A percentile compares a stretch with the other conserved stretches of the same genome.
phyloP scores from a whole-genome alignment of 352 stramenopile genomes.

The Phytophthora tentaculata region DNA sequence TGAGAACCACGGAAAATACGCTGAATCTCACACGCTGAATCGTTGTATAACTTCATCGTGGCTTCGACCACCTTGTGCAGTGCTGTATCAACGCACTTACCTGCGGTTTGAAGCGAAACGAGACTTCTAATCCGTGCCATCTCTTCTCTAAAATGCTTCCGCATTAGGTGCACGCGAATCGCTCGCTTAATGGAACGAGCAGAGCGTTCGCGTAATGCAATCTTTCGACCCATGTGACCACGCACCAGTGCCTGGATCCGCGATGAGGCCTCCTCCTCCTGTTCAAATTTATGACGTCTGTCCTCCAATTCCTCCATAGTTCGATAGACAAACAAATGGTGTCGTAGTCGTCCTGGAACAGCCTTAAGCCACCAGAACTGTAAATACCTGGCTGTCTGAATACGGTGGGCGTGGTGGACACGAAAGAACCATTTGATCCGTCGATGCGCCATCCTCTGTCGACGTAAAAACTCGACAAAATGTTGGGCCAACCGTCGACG shows the following conservation, averaged over 20 bases:
- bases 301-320: slow-evolving; percentile 10
- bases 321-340: slow-evolving; percentile 49
- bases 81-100: slow-evolving; percentile 38
- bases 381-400: slow-evolving; percentile 45
- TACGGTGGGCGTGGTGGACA: slow-evolving; percentile 49
- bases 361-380: slow-evolving; percentile 82
- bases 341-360: slow-evolving; percentile 47
- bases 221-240: slow-evolving; percentile 45
- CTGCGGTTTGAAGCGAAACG: slow-evolving; percentile 25
- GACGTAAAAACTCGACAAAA: slow-evolving; percentile 39
- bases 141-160: slow-evolving; percentile 47
- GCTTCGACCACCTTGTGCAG: slow-evolving; percentile 29
- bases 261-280: slow-evolving; percentile 43
- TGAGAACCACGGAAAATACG: slow-evolving; percentile 50
- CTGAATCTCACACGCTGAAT: slow-evolving; percentile 64
- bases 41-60: slow-evolving; percentile 45
- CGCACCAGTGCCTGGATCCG: slow-evolving; percentile 61
- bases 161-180: slow-evolving; percentile 45
- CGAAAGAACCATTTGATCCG: slow-evolving; percentile 87
- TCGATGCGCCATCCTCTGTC: slow-evolving; percentile 56
- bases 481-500: slow-evolving; percentile 38
- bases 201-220: slow-evolving; percentile 47
- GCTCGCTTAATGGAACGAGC: slow-evolving; percentile 54
- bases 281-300: slow-evolving; percentile 27
- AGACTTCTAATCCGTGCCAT: slow-evolving; percentile 40